Percentiles rank a stretch among this genome's conserved stretches.
phyloP scores from a whole-genome alignment of 208 protist species.

The Crithidia brevicula region DNA sequence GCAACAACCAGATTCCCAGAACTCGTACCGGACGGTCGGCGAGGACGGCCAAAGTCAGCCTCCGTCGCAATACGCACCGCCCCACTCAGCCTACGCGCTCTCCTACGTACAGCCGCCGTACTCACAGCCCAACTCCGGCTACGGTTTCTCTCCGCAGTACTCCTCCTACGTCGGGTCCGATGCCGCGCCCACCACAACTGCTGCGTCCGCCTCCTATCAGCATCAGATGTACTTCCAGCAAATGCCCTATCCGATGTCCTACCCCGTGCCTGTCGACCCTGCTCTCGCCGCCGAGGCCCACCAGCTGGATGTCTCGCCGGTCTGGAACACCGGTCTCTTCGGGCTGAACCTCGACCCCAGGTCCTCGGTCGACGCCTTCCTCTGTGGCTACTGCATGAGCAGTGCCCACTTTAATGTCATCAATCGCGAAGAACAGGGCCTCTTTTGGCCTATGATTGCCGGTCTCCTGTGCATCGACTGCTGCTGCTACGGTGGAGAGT shows the following conservation, averaged over 20 bases:
- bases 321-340: slow-evolving; percentile 34
- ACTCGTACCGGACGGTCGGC: background rate
- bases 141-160: background rate
- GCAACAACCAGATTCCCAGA: background rate
- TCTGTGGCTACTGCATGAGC: slow-evolving; percentile 35
- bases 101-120: slow-evolving; percentile 4
- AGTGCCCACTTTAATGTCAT: slow-evolving; percentile 34
- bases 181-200: background rate
- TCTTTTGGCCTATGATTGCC: slow-evolving; percentile 26
- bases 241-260: background rate
- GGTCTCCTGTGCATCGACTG: slow-evolving; percentile 24
- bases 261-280: no score
- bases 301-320: slow-evolving; percentile 2
- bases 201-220: background rate
- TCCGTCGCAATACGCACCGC: background rate
- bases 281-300: slow-evolving; percentile 3
- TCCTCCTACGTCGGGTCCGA: background rate
- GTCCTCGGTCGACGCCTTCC: slow-evolving; percentile 22
- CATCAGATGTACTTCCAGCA: background rate
- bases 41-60: no score
- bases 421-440: slow-evolving; percentile 18
- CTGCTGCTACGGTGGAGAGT: slow-evolving; percentile 10
- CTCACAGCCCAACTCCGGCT: background rate
- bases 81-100: background rate
- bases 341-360: slow-evolving; percentile 21